Evolutionary conservation across 208 protist species (phyloP).

Genomic region (Leptomonas seymouri): DNA sequence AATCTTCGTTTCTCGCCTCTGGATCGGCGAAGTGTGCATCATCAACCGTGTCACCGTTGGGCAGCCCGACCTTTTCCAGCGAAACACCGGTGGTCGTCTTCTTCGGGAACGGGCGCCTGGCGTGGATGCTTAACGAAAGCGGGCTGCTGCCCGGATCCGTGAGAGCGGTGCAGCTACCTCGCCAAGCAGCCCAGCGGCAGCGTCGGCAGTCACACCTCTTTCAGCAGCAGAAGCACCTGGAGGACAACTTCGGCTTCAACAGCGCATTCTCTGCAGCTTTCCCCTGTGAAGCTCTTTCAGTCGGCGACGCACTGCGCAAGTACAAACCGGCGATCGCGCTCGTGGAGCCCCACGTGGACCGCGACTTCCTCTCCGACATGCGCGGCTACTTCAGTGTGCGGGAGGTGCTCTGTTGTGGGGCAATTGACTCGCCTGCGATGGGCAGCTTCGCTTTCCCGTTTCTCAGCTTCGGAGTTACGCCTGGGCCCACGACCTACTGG

Average conservation of each 20-base stretch:
- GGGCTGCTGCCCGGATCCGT: conserved; percentile 38
- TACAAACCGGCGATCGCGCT: conserved; percentile 63
- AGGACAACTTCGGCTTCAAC: conserved; percentile 20
- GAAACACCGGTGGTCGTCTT: conserved; percentile 62
- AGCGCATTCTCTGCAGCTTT: conserved; percentile 40
- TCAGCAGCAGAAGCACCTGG: conserved; percentile 27
- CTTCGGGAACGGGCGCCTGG: conserved; percentile 76
- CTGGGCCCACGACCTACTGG: conserved; percentile 76
- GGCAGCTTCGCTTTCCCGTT: conserved; percentile 70
- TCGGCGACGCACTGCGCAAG: conserved; percentile 64
- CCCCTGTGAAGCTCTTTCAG: conserved; percentile 55
- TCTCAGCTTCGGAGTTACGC: conserved; percentile 69
- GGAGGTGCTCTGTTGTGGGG: conserved; percentile 66
- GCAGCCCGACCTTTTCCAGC: conserved; percentile 25
- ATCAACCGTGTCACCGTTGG: background rate
- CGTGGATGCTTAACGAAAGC: conserved; percentile 58
- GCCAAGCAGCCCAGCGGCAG: conserved; percentile 34
- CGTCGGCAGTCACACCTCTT: conserved; percentile 36
- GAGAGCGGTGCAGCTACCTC: conserved; percentile 49
- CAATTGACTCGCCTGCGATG: conserved; percentile 78
- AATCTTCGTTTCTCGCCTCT: conserved; percentile 37
- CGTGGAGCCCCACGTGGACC: conserved; percentile 76
- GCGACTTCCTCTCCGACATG: conserved; percentile 70
- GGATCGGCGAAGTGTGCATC: background rate
- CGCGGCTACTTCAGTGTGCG: conserved; percentile 74